Conservation (phyloP, 305 asterid species). For the Coffea humblotiana region DNA sequence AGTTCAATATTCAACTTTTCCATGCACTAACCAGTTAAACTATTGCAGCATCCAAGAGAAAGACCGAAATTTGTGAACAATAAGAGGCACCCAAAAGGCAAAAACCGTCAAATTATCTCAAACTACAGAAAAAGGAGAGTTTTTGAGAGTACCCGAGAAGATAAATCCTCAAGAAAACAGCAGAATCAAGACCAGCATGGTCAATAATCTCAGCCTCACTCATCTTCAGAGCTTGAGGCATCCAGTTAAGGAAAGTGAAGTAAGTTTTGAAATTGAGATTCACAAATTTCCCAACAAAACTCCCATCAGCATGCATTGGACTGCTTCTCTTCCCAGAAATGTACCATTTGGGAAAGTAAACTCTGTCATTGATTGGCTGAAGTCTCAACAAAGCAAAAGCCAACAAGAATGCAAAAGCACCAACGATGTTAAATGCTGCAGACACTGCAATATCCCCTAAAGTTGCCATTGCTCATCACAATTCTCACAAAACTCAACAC, state of each 20-base stretch:
- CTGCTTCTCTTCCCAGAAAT: conserved; percentile 67
- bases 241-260: conserved; percentile 90
- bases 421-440: conserved; percentile 70
- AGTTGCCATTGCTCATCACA: conserved; percentile 58
- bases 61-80: background rate
- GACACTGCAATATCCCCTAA: conserved; percentile 86
- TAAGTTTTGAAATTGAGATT: conserved; percentile 74
- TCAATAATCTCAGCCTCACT: conserved; percentile 69
- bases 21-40: background rate
- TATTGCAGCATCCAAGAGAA: background rate
- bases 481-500: background rate
- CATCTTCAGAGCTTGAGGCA: conserved; percentile 96
- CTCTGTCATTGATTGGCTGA: conserved; percentile 90
- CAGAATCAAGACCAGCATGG: conserved; percentile 98
- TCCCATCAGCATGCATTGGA: conserved; percentile 49
- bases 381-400: conserved; percentile 88
- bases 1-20: background rate
- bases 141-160: conserved; percentile 37
- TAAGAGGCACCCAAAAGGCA: background rate
- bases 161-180: conserved; percentile 53
- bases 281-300: conserved; percentile 73
- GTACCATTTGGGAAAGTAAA: conserved; percentile 95
- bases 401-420: conserved; percentile 72
- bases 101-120: background rate
- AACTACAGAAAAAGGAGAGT: background rate